Evolutionary conservation across 768 basidiomycete species (phyloP).

Genomic region (Lentinula detonsa): DNA sequence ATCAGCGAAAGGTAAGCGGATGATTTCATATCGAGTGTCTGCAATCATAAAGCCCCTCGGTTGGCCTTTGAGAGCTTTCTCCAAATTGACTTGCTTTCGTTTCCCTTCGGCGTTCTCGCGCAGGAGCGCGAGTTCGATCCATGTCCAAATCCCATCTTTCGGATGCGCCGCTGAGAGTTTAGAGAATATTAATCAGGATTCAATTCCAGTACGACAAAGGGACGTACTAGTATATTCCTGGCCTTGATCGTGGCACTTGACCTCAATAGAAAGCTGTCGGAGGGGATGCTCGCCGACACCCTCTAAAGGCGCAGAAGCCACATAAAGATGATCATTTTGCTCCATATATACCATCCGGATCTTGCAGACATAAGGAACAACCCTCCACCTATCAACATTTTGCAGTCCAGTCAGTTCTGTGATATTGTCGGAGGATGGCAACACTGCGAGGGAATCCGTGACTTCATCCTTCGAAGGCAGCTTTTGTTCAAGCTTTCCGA

Average conservation of each 20-base stretch:
- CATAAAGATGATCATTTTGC: not conserved
- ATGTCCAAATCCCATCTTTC: constrained; percentile 3
- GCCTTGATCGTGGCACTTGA: constrained; percentile 6
- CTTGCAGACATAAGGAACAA: not conserved
- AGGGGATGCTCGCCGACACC: not conserved
- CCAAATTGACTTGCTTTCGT: not conserved
- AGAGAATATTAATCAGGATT: not conserved
- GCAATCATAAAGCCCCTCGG: constrained; percentile 5
- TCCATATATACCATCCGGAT: not conserved
- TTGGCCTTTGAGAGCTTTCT: not conserved
- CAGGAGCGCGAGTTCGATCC: constrained; percentile 4
- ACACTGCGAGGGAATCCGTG: not conserved
- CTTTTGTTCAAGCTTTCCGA: not conserved
- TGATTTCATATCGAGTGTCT: constrained; percentile 4
- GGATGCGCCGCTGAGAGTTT: not conserved
- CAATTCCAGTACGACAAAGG: not conserved
- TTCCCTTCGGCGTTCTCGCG: not conserved
- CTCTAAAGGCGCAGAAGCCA: constrained; percentile 1
- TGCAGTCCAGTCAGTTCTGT: not conserved
- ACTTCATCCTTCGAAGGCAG: not conserved
- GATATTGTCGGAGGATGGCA: not conserved
- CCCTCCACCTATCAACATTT: not conserved
- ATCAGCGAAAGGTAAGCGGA: constrained; percentile 4
- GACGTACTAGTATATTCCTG: not conserved
- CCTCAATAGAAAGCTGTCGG: not conserved